Evolutionary conservation across 2,329 filamentous ascomycete species (phyloP), one percentile per base, ranked within the genome.

Genomic region (Kalaharituber pfeilii): DNA sequence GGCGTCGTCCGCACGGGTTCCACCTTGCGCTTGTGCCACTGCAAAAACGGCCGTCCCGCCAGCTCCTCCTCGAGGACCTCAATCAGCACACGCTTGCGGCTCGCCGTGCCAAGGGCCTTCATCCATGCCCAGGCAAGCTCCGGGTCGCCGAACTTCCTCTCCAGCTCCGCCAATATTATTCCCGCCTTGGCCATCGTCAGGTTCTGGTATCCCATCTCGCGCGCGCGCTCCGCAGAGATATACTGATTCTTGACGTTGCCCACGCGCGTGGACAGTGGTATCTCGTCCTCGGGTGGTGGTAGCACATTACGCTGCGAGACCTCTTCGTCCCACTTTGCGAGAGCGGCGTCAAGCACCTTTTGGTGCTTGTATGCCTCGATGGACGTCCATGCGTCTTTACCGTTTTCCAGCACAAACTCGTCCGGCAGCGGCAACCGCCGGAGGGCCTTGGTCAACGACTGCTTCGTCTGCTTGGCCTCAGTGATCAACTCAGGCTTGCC

Each of bases 11-110:
- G 3, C 5, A 53, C 18, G 15, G 47, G 47, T 3, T 51, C 27
- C 11, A 8, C 57, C n/a, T 18, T 26, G 36, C 45, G 47, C 8
- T 42, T 42, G 20, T 52, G 13, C 25, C n/a, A 53, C 24, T 52
- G 42, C 20, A 52, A n/a, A 22, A 50, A 28, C 15, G 51, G 49
- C 1, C 52, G 39, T 13, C 49, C 53, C 24, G 52, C 20, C 13
- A 49, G 20, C 26, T 49, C 36, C 11, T 54, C 45, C 3, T 47
- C 45, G 6, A 28, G 13, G 20, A n/a, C n/a, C 27, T 22, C 29
- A 39, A 28, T 18, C 26, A 25, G 28, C 15, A 9, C 39, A 11
- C 7, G 45, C 26, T n/a, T 55, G 33, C 27, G 42, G 13, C 25
- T 20, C 13, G 5, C 25, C 11, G 13, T 13, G n/a, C 42, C 42